Percentiles rank a stretch among this genome's conserved stretches.
Evolutionary conservation across 257 asterid species (phyloP).

Genomic region (Scutellaria baicalensis): DNA sequence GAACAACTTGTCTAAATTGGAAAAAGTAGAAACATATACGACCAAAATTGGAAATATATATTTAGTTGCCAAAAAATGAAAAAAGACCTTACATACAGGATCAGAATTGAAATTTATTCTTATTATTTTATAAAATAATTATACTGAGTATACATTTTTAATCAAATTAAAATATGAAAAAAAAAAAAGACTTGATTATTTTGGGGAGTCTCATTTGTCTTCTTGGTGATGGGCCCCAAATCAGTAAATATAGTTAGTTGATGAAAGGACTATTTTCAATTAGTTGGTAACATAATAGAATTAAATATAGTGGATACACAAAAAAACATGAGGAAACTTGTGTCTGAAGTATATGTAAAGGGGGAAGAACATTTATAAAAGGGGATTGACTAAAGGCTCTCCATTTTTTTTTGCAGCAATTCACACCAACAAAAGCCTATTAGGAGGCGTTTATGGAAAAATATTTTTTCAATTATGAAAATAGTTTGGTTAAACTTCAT

Average conservation of each 20-base stretch:
- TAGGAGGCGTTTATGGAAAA: background rate
- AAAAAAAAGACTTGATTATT: too few species aligned
- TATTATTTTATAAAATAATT: too few species aligned
- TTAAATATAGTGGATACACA: background rate
- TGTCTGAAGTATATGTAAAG: slow-evolving; percentile 44
- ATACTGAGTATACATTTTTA: too few species aligned
- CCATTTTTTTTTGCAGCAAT: slow-evolving; percentile 2
- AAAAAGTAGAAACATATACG: too few species aligned
- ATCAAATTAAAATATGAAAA: too few species aligned
- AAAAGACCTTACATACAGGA: too few species aligned
- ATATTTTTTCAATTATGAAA: background rate
- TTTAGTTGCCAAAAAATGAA: too few species aligned
- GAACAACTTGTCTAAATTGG: too few species aligned
- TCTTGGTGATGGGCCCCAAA: too few species aligned
- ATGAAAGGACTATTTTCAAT: background rate
- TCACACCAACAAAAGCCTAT: background rate
- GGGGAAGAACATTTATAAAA: slow-evolving; percentile 5
- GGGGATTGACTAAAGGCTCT: background rate
- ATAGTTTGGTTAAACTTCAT: background rate
- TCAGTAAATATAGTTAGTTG: slow-evolving; percentile 10
- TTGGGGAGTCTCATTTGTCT: too few species aligned
- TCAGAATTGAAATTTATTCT: too few species aligned
- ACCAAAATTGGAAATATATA: too few species aligned
- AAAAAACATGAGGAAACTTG: slow-evolving; percentile 35
- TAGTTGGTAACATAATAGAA: background rate